These are phyloP conservation scores for Phalaenopsis hybrid DNA, from an alignment of 116 monocot genomes.

Conservation along the genomic window DNA sequence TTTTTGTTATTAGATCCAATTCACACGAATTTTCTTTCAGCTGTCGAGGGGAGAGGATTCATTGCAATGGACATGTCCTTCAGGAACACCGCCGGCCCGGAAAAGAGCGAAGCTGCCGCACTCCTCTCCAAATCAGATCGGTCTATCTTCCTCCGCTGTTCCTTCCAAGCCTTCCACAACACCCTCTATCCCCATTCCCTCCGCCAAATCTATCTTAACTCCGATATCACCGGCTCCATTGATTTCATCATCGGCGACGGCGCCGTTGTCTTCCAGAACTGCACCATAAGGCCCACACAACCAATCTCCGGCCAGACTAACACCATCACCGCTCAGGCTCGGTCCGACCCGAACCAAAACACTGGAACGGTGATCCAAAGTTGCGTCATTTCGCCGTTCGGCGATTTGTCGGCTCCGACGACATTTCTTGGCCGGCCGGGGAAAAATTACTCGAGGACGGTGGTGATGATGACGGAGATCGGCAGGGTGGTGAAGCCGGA, in stretches of 20 bases:
- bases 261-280: slow-evolving; percentile 32
- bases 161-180: slow-evolving; percentile 39
- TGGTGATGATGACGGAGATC: slow-evolving; percentile 32
- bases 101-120: slow-evolving; percentile 39
- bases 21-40: neutral
- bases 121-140: slow-evolving; percentile 20
- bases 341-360: slow-evolving; percentile 26
- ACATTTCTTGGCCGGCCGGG: slow-evolving; percentile 38
- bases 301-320: slow-evolving; percentile 14
- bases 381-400: slow-evolving; percentile 8
- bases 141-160: slow-evolving; percentile 32
- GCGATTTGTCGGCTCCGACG: slow-evolving; percentile 7
- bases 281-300: slow-evolving; percentile 22
- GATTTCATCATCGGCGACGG: slow-evolving; percentile 49
- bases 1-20: no score
- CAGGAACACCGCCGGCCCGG: slow-evolving; percentile 31
- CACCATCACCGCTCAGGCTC: slow-evolving; percentile 32
- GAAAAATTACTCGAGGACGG: slow-evolving; percentile 31
- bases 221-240: slow-evolving; percentile 31
- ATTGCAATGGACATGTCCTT: slow-evolving; percentile 34
- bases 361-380: slow-evolving; percentile 24
- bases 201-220: slow-evolving; percentile 41
- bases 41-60: slow-evolving; percentile 23
- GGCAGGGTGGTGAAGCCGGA: slow-evolving; percentile 14
- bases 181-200: slow-evolving; percentile 33